Evolutionary conservation across 192 early-diverging fungal genomes (phyloP), one percentile per base, ranked within the genome.

Genomic region (Glomus cerebriforme): DNA sequence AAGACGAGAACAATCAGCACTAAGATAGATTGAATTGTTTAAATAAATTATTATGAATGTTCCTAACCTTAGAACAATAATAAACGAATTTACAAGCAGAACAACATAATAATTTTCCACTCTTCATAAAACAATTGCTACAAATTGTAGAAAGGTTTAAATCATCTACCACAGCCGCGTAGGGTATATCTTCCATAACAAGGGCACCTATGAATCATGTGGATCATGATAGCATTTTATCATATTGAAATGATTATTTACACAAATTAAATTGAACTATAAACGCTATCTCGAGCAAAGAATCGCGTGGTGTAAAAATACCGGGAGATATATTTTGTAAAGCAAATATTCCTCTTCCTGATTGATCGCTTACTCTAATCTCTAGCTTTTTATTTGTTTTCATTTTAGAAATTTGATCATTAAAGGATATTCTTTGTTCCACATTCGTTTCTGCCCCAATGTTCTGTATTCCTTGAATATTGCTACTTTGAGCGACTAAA

Each of bases 131-230:
- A 66, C 79, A 79, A 39, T 49, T 2, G 35, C 79, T 79, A 39
- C 79, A 79, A 10, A 10, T n/a, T 27, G 17, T 49, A 24, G 35
- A 77, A 60, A 79, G 29, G 34, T 79, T 79, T 10, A 8, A 0
- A 54, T 79, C 79, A 37, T 79, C 79, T 13, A 79, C 68, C 4
- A 79, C 79, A 6, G 79, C 71, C 26, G 68, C 49, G 13, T 75
- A 79, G 12, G 79, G 45, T 26, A 26, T 45, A 17, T 74, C 79
- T 73, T 79, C 73, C 13, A 79, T 39, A 4, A 79, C 22, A 26
- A 64, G 47, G n/a, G 77, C 35, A 9, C 72, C 69, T 79, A 22
- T 17, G 13, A 65, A 65, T 31, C 29, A 65, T 2, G 12, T 17
- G 13, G 32, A 65, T 31, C 29, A 65, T 2, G 12, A 43, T 43